phyloP scores from a whole-genome alignment of 148 eudicot genomes.

The Rhododendron simsii region DNA sequence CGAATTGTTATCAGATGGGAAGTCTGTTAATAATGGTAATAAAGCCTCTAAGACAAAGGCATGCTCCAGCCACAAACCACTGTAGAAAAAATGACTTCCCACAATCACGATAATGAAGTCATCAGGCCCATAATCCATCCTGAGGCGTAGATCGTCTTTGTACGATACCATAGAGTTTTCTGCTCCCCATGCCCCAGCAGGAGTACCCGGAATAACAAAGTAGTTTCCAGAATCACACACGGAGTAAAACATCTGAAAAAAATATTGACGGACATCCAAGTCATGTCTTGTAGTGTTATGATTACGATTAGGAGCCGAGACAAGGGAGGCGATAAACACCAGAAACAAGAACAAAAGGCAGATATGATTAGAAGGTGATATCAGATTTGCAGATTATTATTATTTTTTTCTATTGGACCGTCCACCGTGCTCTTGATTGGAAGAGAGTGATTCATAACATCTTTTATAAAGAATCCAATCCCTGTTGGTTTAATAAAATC shows the following conservation, averaged over 20 bases:
- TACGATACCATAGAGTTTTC: constrained; percentile 27
- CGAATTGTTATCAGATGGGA: constrained; percentile 32
- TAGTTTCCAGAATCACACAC: constrained; percentile 77
- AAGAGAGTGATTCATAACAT: background rate
- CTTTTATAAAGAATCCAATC: background rate
- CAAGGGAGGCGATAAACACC: background rate
- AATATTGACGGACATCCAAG: background rate
- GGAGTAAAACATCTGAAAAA: constrained; percentile 67
- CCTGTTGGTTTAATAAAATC: background rate
- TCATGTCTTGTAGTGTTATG: background rate
- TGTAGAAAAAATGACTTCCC: constrained; percentile 74
- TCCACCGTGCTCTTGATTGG: background rate
- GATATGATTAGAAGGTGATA: background rate
- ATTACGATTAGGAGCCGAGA: background rate
- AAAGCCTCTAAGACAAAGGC: constrained; percentile 82
- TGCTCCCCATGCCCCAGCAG: constrained; percentile 61
- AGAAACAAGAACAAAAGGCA: background rate
- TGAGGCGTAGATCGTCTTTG: constrained; percentile 26
- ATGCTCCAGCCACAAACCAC: constrained; percentile 92
- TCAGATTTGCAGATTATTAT: background rate
- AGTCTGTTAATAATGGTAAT: constrained; percentile 52
- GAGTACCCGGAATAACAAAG: constrained; percentile 83
- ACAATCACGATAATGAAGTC: constrained; percentile 63
- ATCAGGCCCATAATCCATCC: constrained; percentile 36
- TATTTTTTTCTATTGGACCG: background rate